Base-by-base conservation (phyloP, 2,329 filamentous ascomycete species). In the Clarireedia homoeocarpa region DNA sequence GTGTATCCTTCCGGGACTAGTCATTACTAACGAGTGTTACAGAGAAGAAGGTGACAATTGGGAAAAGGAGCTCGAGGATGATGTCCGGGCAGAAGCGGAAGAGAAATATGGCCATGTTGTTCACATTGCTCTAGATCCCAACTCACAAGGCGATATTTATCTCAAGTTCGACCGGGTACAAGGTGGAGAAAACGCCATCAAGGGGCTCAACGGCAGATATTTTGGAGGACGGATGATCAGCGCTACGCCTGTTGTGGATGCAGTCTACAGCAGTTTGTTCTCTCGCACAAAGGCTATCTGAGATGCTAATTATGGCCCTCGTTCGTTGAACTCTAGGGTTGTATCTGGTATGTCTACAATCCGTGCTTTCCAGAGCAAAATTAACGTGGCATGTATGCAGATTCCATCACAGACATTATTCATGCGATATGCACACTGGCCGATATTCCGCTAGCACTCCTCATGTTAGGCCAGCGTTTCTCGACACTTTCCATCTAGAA, bases 241-340 rank as follows among this genome's bases (percentile, higher is more conserved):
- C 71, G 94, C 92, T 66, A 88, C 91, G 63, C 94, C 91, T 72
- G 90, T 99, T 75, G 92, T 97, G 72, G 94, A 99, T 74, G 92
- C 92, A 69, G 90, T 99, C 76, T 99, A 97, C 84, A 94, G 89
- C 83, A 95, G 88, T 80, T 83, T 95, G 74, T 96, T 94, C 78
- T 88, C 87, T 73, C 86, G 88, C 72, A 89, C 87, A 66, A 88
- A 88, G 74, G 87, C 87, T 72, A 88, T 91, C 67, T 91, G 75
- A 79, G 77, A 65, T 66, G 64, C 67, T 69, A 69, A 69, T 68
- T 52, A 58, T 58, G 59, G 59, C 62, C 62, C 57, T 51, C 54
- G 46, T 54, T 55, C 27, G 56, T 36, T 58, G 55, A 51, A 62
- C 55, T 65, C 52, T 66, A 68, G 66, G 65, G 55, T 63, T 52